Conservation (phyloP, 441 rosid genomes). For the Jatropha multifida region DNA sequence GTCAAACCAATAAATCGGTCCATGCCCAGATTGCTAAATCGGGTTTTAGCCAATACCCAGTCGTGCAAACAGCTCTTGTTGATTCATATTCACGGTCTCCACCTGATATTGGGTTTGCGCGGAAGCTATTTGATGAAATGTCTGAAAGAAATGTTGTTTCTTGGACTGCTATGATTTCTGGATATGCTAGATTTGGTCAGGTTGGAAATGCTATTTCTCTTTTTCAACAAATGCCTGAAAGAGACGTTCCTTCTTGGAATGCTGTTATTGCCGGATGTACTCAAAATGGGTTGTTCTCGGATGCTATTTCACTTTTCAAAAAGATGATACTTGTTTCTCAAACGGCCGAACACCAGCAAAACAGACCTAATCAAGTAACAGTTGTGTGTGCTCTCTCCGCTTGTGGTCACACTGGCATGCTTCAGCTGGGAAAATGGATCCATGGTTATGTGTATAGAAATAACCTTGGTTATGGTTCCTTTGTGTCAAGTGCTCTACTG, state of each 20-base stretch:
- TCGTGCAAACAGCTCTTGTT: constrained; percentile 77
- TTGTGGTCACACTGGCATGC: constrained; percentile 64
- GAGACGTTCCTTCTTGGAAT: constrained; percentile 65
- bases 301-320: constrained; percentile 52
- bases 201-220: constrained; percentile 42
- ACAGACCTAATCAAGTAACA: constrained; percentile 52
- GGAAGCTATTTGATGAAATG: constrained; percentile 9
- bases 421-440: constrained; percentile 61
- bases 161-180: too few species aligned
- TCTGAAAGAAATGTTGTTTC: too few species aligned
- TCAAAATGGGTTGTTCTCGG: constrained; percentile 42
- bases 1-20: constrained; percentile 42
- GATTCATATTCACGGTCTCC: constrained; percentile 57
- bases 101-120: constrained; percentile 38
- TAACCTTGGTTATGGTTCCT: constrained; percentile 38
- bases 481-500: constrained; percentile 54
- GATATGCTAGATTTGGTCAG: constrained; percentile 31
- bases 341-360: constrained; percentile 10
- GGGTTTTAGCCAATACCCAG: constrained; percentile 55
- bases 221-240: constrained; percentile 62
- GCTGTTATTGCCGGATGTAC: constrained; percentile 64
- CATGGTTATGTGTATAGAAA: constrained; percentile 52
- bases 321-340: constrained; percentile 40
- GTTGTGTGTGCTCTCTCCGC: constrained; percentile 56
- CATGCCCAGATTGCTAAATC: constrained; percentile 56